Base-by-base conservation (phyloP, 2,329 filamentous ascomycete genomes). In the Leptographium galeiforme region DNA sequence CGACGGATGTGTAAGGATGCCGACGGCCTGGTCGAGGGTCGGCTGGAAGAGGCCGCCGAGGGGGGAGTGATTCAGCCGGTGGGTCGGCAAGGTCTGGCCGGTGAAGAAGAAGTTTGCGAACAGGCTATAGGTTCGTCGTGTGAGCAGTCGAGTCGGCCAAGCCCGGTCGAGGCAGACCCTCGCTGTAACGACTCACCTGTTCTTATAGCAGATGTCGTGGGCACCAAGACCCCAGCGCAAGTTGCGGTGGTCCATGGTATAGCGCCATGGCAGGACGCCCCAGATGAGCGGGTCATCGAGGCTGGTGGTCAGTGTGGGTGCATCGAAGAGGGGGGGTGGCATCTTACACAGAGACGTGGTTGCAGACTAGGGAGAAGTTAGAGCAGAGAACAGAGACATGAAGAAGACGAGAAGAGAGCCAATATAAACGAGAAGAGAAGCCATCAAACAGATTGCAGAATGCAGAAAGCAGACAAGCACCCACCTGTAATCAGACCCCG, bases 221-320 rank as follows among this genome's bases (percentile, higher is more conserved):
- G 89, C 94, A 30, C 88, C 93, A 53, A 98, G 77, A 11, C 84
- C 82, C 89, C 90, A 97, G 66, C 93, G 81, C 63, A 89, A 76
- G 64, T 90, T 93, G 53, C 77, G 74, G 19, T 86, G 80, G 55
- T 83, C 80, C 62, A 86, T 81, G 58, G 79, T 72, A 63, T 93
- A 88, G 50, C 78, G 76, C 47, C 87, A 67, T 1, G 93, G 93
- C 5, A 98, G 72, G 39, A 89, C 80, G 18, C 91, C 93, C 91
- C 91, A 98, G 61, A 96, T 82, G 55, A 97, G 70, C 32, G 93
- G 93, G 70, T 98, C 93, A 69, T 98, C 93, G 61, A 97, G 72
- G 55, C 91, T 96, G 66, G 59, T 25, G 46, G 47, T 4, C 38
- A 34, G 38, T 55, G 8, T 45, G 19, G 6, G 32, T 7, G 36